Evolutionary conservation across 2,329 filamentous ascomycete species (phyloP).

Genomic region (Exophiala spinifera): DNA sequence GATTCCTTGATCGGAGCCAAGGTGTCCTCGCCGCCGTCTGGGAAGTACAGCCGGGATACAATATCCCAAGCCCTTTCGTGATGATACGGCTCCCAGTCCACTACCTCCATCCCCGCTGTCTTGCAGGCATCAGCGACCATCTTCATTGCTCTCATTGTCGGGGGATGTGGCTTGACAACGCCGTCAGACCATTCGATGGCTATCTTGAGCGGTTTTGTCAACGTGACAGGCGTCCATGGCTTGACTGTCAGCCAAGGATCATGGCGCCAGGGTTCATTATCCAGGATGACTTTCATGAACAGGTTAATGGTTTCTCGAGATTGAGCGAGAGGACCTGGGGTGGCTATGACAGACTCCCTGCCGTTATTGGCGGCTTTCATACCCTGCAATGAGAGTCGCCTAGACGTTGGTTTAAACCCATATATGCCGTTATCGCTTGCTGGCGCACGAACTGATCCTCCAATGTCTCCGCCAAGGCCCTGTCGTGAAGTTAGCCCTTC

Average conservation of each 20-base stretch:
- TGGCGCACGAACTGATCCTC: constrained; percentile 40
- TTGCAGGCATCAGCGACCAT: constrained; percentile 45
- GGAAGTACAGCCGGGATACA: constrained; percentile 52
- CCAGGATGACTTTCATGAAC: constrained; percentile 43
- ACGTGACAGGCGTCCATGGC: constrained; percentile 46
- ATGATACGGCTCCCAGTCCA: constrained; percentile 53
- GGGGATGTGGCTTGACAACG: constrained; percentile 63
- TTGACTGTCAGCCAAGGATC: constrained; percentile 55
- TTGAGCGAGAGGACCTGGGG: constrained; percentile 55
- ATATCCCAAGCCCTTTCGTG: constrained; percentile 51
- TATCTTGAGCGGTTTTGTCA: constrained; percentile 46
- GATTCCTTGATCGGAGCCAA: constrained; percentile 49
- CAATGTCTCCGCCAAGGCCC: constrained; percentile 55
- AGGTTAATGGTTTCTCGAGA: constrained; percentile 48
- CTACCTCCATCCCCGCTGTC: constrained; percentile 50
- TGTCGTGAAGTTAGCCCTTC: constrained; percentile 34
- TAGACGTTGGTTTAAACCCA: constrained; percentile 40
- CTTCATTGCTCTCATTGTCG: constrained; percentile 52
- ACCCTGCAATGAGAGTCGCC: constrained; percentile 37
- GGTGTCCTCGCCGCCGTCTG: constrained; percentile 59
- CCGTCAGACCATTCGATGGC: constrained; percentile 65
- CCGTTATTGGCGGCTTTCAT: constrained; percentile 13
- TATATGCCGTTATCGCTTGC: constrained; percentile 41
- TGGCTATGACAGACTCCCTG: constrained; percentile 40
- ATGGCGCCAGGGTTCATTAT: constrained; percentile 49